These are phyloP conservation scores for Wickerhamomyces sp. DNA, from an alignment of 1,139 yeast species.

Conservation along the genomic window DNA sequence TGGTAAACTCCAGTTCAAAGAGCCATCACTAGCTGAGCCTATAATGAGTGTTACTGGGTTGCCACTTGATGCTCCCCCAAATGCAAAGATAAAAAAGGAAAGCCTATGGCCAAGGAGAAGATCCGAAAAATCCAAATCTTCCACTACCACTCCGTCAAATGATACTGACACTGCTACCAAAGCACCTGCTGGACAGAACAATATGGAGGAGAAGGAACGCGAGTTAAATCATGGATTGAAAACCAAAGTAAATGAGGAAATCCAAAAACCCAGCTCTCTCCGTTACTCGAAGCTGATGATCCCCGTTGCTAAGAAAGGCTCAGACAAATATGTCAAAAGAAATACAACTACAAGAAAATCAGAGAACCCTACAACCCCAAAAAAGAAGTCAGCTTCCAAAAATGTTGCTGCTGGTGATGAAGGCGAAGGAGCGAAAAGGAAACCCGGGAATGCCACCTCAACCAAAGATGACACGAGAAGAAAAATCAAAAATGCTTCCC, in stretches of 20 bases:
- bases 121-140: constrained; percentile 1
- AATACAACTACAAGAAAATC: too few species aligned
- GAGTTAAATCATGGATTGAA: constrained; percentile 27
- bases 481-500: constrained; percentile 24
- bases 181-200: not conserved
- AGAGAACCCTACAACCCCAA: too few species aligned
- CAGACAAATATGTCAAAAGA: not conserved
- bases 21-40: constrained; percentile 54
- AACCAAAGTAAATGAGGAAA: constrained; percentile 32
- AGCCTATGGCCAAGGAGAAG: constrained; percentile 38
- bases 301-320: constrained; percentile 19
- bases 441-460: not conserved
- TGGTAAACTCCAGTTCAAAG: constrained; percentile 27
- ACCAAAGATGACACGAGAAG: constrained; percentile 11
- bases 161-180: not conserved
- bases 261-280: constrained; percentile 34
- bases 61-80: constrained; percentile 61
- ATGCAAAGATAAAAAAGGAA: constrained; percentile 47
- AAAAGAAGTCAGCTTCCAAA: too few species aligned
- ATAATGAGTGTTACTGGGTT: constrained; percentile 49
- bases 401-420: too few species aligned
- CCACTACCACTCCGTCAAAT: not conserved
- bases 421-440: constrained; percentile 1
- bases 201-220: constrained; percentile 8
- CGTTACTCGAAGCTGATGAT: constrained; percentile 24